A percentile compares a stretch with the other conserved stretches of the same genome.
Evolutionary conservation across 2,329 filamentous ascomycete genomes (phyloP).

Genomic region (Laburnicola sp.): DNA sequence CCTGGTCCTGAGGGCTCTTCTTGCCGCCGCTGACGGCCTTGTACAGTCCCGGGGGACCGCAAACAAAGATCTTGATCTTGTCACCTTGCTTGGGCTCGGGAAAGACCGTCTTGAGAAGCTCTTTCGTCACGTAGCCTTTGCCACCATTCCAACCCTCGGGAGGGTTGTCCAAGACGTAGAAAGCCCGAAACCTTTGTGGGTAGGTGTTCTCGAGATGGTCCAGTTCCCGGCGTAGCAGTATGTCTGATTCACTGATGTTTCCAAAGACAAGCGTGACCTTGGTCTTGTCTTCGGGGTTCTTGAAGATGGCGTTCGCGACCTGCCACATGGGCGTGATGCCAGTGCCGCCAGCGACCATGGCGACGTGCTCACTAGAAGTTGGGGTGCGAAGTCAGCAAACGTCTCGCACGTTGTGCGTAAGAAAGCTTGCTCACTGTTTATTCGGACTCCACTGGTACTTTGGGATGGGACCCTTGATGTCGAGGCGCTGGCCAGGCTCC

Average conservation of each 20-base stretch:
- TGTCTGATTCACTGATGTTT: conserved; percentile 87
- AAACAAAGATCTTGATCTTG: conserved; percentile 96
- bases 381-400: conserved; percentile 11
- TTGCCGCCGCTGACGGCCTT: conserved; percentile 89
- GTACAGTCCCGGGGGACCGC: conserved; percentile 89
- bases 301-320: conserved; percentile 87
- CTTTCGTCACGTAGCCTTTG: conserved; percentile 84
- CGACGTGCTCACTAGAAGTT: conserved; percentile 65
- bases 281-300: conserved; percentile 94
- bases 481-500: conserved; percentile 77
- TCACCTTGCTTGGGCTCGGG: conserved; percentile 82
- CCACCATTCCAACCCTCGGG: conserved; percentile 75
- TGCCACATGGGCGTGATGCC: conserved; percentile 99
- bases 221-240: conserved; percentile 84
- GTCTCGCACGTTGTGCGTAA: not conserved
- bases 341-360: conserved; percentile 87
- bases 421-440: conserved; percentile 66
- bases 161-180: conserved; percentile 88
- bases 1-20: conserved; percentile 91
- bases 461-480: conserved; percentile 92
- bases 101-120: conserved; percentile 90
- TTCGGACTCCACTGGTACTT: conserved; percentile 90
- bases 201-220: conserved; percentile 89
- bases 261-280: conserved; percentile 95
- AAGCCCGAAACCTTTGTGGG: conserved; percentile 91